Conservation (phyloP, 176 grass and related monocot genomes). For the Tillandsia leiboldiana region DNA sequence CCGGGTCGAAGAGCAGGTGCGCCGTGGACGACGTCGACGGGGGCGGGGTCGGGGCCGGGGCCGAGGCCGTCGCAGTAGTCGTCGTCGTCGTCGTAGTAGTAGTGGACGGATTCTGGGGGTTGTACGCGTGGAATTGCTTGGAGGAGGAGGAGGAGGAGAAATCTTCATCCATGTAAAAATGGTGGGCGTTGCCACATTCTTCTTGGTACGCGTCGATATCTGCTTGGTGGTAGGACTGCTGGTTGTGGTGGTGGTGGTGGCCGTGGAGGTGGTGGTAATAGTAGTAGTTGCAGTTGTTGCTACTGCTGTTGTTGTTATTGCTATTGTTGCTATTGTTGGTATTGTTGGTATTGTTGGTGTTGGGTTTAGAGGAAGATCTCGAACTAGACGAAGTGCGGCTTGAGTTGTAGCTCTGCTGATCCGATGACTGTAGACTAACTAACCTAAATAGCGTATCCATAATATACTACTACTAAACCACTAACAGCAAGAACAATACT, state of each 20-base stretch:
- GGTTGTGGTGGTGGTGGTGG: not conserved
- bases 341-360: conserved; percentile 26
- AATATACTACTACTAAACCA: no score
- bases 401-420: conserved; percentile 83
- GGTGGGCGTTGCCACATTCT: conserved; percentile 59
- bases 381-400: conserved; percentile 84
- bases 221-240: conserved; percentile 20
- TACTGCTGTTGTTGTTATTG: conserved; percentile 39
- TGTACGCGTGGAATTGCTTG: conserved; percentile 48
- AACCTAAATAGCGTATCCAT: conserved; percentile 99
- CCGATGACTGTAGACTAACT: conserved; percentile 78
- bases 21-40: conserved; percentile 54
- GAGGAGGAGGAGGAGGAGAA: conserved; percentile 95
- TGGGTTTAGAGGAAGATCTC: conserved; percentile 56
- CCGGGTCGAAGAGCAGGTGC: conserved; percentile 59
- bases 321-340: conserved; percentile 48
- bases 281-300: conserved; percentile 38
- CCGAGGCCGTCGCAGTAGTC: conserved; percentile 17
- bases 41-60: conserved; percentile 39
- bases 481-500: no score
- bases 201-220: conserved; percentile 63
- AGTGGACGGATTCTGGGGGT: conserved; percentile 28
- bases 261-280: conserved; percentile 29
- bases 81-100: conserved; percentile 34
- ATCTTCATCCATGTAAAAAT: conserved; percentile 99